These are phyloP conservation scores for Neckera pumila DNA, from an alignment of 225 moss, liverwort and hornwort species.

Conservation along the genomic window DNA sequence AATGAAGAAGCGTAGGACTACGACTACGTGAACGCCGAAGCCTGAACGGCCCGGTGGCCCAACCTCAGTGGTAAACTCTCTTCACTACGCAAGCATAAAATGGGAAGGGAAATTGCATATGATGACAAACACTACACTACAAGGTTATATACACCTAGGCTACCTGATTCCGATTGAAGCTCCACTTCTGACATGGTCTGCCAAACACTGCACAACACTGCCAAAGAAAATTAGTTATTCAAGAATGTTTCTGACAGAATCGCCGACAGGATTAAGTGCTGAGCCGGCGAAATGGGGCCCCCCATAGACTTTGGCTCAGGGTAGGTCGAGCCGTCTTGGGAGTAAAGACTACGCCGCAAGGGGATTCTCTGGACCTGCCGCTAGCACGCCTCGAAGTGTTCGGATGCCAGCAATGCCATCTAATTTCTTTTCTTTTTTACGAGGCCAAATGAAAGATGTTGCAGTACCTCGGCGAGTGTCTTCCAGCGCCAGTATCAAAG, in stretches of 20 bases:
- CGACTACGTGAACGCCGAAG: background rate
- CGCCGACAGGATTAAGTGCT: slow-evolving; percentile 14
- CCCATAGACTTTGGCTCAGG: rapidly evolving
- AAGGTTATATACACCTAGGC: no score
- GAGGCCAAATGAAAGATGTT: no score
- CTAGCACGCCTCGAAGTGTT: no score
- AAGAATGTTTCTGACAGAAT: slow-evolving; percentile 30
- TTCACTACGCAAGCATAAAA: background rate
- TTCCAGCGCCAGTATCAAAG: background rate
- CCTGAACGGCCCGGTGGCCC: no score
- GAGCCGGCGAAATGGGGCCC: background rate
- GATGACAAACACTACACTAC: no score
- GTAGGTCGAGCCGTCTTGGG: background rate
- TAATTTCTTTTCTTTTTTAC: no score
- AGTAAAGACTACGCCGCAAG: background rate
- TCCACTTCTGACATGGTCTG: background rate
- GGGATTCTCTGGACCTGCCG: no score
- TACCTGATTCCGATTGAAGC: no score
- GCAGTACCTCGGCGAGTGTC: background rate
- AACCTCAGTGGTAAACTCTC: background rate
- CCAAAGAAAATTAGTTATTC: background rate
- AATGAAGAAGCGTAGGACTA: background rate
- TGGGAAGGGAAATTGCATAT: background rate
- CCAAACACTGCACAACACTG: background rate
- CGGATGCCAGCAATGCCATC: no score